Base-by-base conservation (phyloP, 2,329 filamentous ascomycete species). In the Falciphora oryzae region DNA sequence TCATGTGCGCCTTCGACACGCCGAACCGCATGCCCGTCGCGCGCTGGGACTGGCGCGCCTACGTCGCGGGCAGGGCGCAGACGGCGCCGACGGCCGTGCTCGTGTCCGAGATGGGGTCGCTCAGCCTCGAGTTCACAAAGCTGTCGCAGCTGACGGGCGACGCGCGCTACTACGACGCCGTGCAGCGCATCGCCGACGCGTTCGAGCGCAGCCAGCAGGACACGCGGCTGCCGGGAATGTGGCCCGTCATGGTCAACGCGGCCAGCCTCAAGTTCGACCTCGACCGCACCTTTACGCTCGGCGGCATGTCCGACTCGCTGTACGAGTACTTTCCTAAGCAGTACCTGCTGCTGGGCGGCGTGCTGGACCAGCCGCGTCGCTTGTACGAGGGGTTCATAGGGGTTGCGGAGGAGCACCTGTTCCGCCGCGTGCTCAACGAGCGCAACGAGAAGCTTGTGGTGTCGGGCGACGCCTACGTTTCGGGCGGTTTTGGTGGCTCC, bases 1-100 rank as follows among this genome's bases (percentile, higher is more conserved):
- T 91, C 29, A 87, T 89, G 71, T 81, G 83, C 29, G 85, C 85
- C 1, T 90, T 89, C 69, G 87, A 90, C 68, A 90, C 88, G 14
- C 84, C 85, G 1, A 89, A 88, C 70, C 81, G 82, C n/a, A 85
- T 91, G 81, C 89, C 89, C 0, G 77, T 85, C 58, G 79, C 79
- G 10, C 81, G 82, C 62, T 88, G 85, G 77, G 78, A 83, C 63
- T 86, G 83, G 82, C 78, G 78, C 63, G 75, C 77, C 64, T 88
- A 64, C 77, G 81, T 35, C 22, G 69, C 69, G 29, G 76, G 76
- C 57, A 69, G 69, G 57, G 63, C 66, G n/a, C 81, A 76, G 86
- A 87, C 68, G 76, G 79, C 77, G 13, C 71, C 73, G 4, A 67
- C 67, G 10, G 69, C 70, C 25, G 73, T 77, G 58, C 70, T 81